Conservation (phyloP, 164 flowering plant genomes). For the Piper betle region DNA sequence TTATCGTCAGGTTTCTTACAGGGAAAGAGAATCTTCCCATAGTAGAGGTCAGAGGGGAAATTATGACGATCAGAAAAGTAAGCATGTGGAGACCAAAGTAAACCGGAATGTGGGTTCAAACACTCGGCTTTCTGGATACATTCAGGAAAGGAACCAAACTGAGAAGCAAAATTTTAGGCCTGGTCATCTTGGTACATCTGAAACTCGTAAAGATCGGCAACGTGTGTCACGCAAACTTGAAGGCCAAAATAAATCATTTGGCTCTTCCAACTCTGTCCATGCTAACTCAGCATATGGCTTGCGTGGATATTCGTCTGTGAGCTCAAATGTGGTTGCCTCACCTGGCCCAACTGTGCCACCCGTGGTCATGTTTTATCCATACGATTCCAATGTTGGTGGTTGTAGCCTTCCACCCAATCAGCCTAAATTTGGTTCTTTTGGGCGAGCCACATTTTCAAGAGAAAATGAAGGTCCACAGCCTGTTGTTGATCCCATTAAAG, state of each 20-base stretch:
- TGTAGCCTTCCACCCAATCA: constrained; percentile 51
- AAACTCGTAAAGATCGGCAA: constrained; percentile 42
- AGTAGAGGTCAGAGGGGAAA: constrained; percentile 45
- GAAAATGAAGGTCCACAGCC: constrained; percentile 31
- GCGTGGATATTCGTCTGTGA: constrained; percentile 41
- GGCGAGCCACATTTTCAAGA: constrained; percentile 47
- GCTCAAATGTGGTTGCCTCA: constrained; percentile 40
- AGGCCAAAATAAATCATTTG: constrained; percentile 52
- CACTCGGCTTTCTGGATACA: constrained; percentile 45
- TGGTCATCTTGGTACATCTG: constrained; percentile 34
- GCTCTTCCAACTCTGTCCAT: constrained; percentile 29
- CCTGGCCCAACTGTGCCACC: constrained; percentile 52
- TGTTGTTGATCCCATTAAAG: constrained; percentile 24
- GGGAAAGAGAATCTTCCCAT: constrained; percentile 58
- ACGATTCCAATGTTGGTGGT: constrained; percentile 41
- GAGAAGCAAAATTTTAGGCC: constrained; percentile 50
- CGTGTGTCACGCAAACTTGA: constrained; percentile 57
- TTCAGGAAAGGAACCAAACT: constrained; percentile 45
- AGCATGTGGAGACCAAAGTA: constrained; percentile 71
- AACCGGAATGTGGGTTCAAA: constrained; percentile 61
- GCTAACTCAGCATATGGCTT: constrained; percentile 50
- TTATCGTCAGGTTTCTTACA: constrained; percentile 28
- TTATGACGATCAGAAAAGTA: constrained; percentile 51
- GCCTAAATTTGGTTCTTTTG: constrained; percentile 79
- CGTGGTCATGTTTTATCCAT: constrained; percentile 73